Evolutionary conservation across 345 rosid species (phyloP), one percentile per base, ranked within the genome.

Genomic region (Noccaea bulbosa): DNA sequence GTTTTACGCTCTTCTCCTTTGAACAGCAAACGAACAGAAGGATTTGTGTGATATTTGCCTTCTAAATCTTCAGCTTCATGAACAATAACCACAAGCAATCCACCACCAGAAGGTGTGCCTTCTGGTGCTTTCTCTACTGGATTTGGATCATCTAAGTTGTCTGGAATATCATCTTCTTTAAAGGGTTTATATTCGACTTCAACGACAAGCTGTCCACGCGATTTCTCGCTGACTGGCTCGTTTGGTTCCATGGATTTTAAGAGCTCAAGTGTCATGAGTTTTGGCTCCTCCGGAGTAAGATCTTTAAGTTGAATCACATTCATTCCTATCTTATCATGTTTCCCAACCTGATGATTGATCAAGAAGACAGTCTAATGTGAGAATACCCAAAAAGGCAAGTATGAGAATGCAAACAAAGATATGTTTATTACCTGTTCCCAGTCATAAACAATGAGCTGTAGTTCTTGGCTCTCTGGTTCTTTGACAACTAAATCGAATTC

Each of bases 11-110:
- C 98, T 78, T 92, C 99, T 10, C 98, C 99, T 80, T 77, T 83
- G 69, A 92, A 89, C 39, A 88, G 78, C 58, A 94, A 45, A 39
- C 97, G 88, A 20, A 73, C 99, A 35, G 30, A 80, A 60, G 98
- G 99, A 56, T 91, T 94, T 4, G 96, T 94, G 66, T 94, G 99
- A 74, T 90, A 78, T 79, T 92, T 94, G 40, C 98, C 98, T 85
- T 92, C 99, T 22, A 94, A 62, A 67, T 88, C 93, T 59, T 84
- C 87, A 71, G 92, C 98, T 83, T 94, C 98, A n/a, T 94, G 99
- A 47, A 92, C 73, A n/a, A 83, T 83, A 40, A 92, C 81, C 10
- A 87, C 92, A 68, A 91, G 98, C 73, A 91, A 72, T 32, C 99
- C 98, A 14, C 98, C 99, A 65, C 87, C 81, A 34, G 82, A 73